Evolutionary conservation across 768 basidiomycete species (phyloP), one percentile per base, ranked within the genome.

Genomic region (Leccinellum rugosiceps): DNA sequence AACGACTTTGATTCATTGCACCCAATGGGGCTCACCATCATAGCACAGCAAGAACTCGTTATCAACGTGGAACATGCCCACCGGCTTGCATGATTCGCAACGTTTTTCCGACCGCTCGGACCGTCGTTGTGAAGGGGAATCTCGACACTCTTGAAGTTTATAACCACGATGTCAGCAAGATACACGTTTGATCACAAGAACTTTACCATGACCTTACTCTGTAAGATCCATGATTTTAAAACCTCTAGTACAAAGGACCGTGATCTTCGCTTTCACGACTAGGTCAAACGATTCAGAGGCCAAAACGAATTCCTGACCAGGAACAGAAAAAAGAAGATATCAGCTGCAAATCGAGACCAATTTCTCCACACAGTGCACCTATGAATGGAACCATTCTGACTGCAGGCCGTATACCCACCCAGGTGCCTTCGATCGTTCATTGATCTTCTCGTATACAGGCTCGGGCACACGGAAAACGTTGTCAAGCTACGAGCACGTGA

Each of bases 381-480:
- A 98, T 25, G 90, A 78, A 38, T 94, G 80, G 83, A 98, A 98
- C 96, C 95, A 96, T 62, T 97, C 94, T 4, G 92, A 88, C 53
- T 89, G 84, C 83, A 15, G 87, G 84, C 9, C 93, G 83, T 69
- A 93, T 83, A 17, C 89, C 87, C 23, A 91, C 81, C 21, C 82
- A 3, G 88, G 85, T 0, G 83, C 83, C 65, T 85, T 87, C 30
- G 82, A 78, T 65, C 85, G 81, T 72, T 91, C 90, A 52, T 87
- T 89, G 64, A 89, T 93, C 72, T 91, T 92, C 63, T 88, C 92
- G 4, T 86, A 81, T n/a, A 98, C 92, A 3, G 96, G 96, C 63
- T 99, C 96, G n/a, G 98, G 81, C 6, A 96, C 94, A 53, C 92
- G 91, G 83, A 99, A 98, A 50, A 97, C 89, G 56, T 92, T 94